Evolutionary conservation across 192 early-diverging fungal genomes (phyloP).

Genomic region (Rhizophagus prolifer): DNA sequence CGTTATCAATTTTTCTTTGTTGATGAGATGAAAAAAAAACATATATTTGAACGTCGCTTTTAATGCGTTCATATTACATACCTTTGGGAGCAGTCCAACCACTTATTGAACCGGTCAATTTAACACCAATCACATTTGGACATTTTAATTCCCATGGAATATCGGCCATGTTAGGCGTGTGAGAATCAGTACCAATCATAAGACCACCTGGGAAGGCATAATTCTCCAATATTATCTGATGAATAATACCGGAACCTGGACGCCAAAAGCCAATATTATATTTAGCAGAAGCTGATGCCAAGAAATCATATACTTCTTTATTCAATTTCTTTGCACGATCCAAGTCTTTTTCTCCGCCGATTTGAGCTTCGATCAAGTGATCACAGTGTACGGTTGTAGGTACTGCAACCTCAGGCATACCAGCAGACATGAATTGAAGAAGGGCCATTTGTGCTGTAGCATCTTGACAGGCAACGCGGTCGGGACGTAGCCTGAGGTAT

Average conservation of each 20-base stretch:
- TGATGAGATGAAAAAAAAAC: not conserved
- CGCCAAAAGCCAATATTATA: slow-evolving; percentile 96
- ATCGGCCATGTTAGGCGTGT: slow-evolving; percentile 97
- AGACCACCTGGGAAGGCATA: slow-evolving; percentile 95
- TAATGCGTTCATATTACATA: slow-evolving; percentile 4
- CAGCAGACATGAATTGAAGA: slow-evolving; percentile 96
- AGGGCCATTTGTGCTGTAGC: slow-evolving; percentile 98
- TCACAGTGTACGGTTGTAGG: slow-evolving; percentile 96
- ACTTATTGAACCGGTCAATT: slow-evolving; percentile 79
- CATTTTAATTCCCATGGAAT: slow-evolving; percentile 99
- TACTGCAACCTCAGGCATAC: slow-evolving; percentile 82
- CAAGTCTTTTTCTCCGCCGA: slow-evolving; percentile 82
- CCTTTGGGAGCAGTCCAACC: slow-evolving; percentile 94
- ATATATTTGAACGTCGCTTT: not conserved
- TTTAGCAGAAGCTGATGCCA: slow-evolving; percentile 81
- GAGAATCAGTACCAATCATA: slow-evolving; percentile 98
- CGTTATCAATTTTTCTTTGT: not conserved
- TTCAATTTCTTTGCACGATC: slow-evolving; percentile 81
- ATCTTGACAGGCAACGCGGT: slow-evolving; percentile 99
- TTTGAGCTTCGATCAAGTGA: slow-evolving; percentile 92
- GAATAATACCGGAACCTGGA: slow-evolving; percentile 92
- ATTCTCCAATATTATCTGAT: slow-evolving; percentile 98
- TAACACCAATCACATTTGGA: slow-evolving; percentile 92
- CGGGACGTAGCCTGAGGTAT: slow-evolving; percentile 95
- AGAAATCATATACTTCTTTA: slow-evolving; percentile 92